A percentile compares a stretch with the other conserved stretches of the same genome.
Evolutionary conservation across 306 rosid species (phyloP).

Genomic region (Abrus pulchellus): DNA sequence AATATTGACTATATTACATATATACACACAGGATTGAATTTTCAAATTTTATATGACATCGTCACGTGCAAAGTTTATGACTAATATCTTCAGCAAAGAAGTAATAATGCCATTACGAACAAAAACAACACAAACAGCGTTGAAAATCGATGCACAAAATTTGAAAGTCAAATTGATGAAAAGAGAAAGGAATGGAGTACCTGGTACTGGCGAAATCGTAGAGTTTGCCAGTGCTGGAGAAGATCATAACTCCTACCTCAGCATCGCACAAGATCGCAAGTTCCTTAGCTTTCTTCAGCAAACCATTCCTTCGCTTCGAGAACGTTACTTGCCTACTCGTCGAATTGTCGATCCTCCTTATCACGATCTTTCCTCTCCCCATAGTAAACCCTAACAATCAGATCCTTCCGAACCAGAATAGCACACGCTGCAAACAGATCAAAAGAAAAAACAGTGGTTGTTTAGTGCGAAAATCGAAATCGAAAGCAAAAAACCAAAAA

Average conservation of each 20-base stretch:
- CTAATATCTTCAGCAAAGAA: background rate
- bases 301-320: conserved; percentile 85
- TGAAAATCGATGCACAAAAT: conserved; percentile 29
- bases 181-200: conserved; percentile 42
- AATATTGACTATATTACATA: background rate
- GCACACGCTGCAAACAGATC: conserved; percentile 44
- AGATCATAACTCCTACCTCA: conserved; percentile 88
- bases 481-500: background rate
- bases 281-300: conserved; percentile 94
- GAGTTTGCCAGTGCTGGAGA: conserved; percentile 93
- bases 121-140: background rate
- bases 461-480: background rate
- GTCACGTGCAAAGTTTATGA: background rate
- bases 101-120: background rate
- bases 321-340: conserved; percentile 94
- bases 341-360: conserved; percentile 94
- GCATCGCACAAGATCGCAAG: conserved; percentile 93
- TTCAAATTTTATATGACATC: background rate
- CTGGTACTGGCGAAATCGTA: conserved; percentile 86
- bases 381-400: conserved; percentile 57
- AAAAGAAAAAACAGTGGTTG: background rate
- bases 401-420: conserved; percentile 15
- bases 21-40: background rate
- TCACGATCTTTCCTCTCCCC: conserved; percentile 98
- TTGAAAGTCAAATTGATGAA: background rate